A percentile compares a stretch with the other conserved stretches of the same genome.
Evolutionary conservation across 2,329 filamentous ascomycete genomes (phyloP).

Genomic region (Gnomoniopsis sp.): DNA sequence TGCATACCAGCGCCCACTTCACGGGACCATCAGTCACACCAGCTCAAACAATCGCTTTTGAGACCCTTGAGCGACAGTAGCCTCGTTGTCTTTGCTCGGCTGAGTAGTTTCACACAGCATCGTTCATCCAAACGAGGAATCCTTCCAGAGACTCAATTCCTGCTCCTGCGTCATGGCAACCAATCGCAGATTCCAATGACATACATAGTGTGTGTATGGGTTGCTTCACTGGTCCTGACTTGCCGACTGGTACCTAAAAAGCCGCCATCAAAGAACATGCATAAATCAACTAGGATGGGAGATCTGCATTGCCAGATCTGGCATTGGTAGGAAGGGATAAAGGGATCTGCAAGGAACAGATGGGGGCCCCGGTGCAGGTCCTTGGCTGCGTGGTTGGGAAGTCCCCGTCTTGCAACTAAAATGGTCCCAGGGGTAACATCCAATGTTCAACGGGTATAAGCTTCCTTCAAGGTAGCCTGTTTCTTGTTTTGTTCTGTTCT

Average conservation of each 20-base stretch:
- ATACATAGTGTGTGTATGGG: neutral
- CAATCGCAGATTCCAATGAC: neutral
- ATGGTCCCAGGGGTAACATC: constrained; percentile 4
- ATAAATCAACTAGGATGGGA: constrained; percentile 3
- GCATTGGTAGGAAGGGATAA: neutral
- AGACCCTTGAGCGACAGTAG: neutral
- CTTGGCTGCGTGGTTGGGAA: neutral
- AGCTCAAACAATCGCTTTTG: neutral
- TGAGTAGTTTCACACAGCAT: neutral
- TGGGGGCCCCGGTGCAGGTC: neutral
- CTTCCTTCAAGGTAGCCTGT: neutral
- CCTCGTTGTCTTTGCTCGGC: neutral
- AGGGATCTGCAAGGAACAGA: constrained; percentile 9
- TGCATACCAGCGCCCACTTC: neutral
- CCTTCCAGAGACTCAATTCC: neutral
- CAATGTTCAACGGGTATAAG: neutral
- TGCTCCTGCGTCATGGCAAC: neutral
- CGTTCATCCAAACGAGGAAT: neutral
- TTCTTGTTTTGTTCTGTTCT: neutral
- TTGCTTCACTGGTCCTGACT: too few relatives aligned
- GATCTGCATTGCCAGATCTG: constrained; percentile 2
- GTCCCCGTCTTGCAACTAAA: neutral
- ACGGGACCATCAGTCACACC: neutral
- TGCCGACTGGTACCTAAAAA: neutral
- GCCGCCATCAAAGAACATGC: neutral